These are phyloP conservation scores for Alternaria brassicicola DNA, from an alignment of 2,329 filamentous ascomycete species.

Conservation along the genomic window DNA sequence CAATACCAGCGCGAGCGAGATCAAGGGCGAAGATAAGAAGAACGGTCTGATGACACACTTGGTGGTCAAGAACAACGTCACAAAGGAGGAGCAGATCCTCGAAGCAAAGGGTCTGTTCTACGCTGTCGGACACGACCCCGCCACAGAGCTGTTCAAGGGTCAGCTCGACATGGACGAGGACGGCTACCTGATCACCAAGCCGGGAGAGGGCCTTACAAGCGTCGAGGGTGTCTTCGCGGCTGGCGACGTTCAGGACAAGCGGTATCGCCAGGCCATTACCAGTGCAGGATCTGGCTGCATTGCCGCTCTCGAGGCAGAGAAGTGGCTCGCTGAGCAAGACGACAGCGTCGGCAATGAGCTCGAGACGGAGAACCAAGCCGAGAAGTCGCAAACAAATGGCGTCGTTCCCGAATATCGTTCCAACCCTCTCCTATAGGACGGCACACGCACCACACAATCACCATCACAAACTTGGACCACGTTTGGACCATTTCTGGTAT, in stretches of 20 bases:
- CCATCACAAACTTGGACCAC: background rate
- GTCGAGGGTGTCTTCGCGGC: conserved; percentile 93
- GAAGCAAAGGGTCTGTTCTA: conserved; percentile 95
- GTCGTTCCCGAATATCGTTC: conserved; percentile 66
- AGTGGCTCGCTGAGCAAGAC: conserved; percentile 82
- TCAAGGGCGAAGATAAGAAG: conserved; percentile 78
- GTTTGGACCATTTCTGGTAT: conserved; percentile 10
- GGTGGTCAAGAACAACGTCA: conserved; percentile 78
- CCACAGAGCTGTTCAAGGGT: conserved; percentile 86
- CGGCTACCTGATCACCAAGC: conserved; percentile 87
- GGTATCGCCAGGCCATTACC: conserved; percentile 96
- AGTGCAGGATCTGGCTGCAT: conserved; percentile 95
- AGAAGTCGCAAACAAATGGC: conserved; percentile 59
- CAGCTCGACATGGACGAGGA: conserved; percentile 88
- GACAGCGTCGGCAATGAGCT: conserved; percentile 56
- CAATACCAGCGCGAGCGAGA: conserved; percentile 80
- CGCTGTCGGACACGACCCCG: conserved; percentile 94
- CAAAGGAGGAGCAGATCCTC: conserved; percentile 79
- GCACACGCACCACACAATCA: background rate
- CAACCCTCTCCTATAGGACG: conserved; percentile 64
- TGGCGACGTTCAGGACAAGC: conserved; percentile 98
- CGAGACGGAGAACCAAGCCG: conserved; percentile 57
- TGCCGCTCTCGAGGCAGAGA: conserved; percentile 94
- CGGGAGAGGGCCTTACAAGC: conserved; percentile 87
- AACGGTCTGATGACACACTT: conserved; percentile 85